These are phyloP conservation scores for Fusarium sp. DNA, from an alignment of 2,329 filamentous ascomycete genomes.

Conservation along the genomic window DNA sequence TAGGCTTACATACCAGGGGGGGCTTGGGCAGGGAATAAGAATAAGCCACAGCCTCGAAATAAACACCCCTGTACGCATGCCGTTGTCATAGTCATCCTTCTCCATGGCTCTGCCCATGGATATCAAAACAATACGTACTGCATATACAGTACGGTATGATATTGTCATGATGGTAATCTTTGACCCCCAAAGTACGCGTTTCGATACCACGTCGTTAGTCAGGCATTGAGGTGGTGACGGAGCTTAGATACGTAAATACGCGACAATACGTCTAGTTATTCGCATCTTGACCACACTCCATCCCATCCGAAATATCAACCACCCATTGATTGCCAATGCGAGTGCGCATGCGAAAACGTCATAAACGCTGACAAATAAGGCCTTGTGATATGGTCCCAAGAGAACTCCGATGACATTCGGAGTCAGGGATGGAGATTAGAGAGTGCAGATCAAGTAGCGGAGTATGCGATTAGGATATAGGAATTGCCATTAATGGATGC, in stretches of 20 bases:
- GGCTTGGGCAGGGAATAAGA: constrained; percentile 32
- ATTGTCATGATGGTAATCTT: constrained; percentile 3
- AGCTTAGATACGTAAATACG: constrained; percentile 33
- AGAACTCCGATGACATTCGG: constrained; percentile 5
- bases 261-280: constrained; percentile 1
- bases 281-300: constrained; percentile 14
- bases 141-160: background rate
- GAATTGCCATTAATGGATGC: constrained; percentile 8
- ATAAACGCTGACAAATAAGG: constrained; percentile 22
- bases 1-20: constrained; percentile 28
- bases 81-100: constrained; percentile 8
- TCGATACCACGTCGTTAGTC: background rate
- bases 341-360: constrained; percentile 18
- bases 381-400: constrained; percentile 12
- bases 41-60: constrained; percentile 43
- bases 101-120: constrained; percentile 27
- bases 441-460: background rate
- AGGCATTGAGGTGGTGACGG: constrained; percentile 6
- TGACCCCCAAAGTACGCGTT: constrained; percentile 10
- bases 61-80: constrained; percentile 24
- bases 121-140: background rate
- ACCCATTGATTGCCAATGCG: background rate
- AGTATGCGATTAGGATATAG: constrained; percentile 6
- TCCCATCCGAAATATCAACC: background rate
- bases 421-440: constrained; percentile 13